Base-by-base conservation (phyloP, 352 stramenopile species). In the Globisporangium splendens region DNA sequence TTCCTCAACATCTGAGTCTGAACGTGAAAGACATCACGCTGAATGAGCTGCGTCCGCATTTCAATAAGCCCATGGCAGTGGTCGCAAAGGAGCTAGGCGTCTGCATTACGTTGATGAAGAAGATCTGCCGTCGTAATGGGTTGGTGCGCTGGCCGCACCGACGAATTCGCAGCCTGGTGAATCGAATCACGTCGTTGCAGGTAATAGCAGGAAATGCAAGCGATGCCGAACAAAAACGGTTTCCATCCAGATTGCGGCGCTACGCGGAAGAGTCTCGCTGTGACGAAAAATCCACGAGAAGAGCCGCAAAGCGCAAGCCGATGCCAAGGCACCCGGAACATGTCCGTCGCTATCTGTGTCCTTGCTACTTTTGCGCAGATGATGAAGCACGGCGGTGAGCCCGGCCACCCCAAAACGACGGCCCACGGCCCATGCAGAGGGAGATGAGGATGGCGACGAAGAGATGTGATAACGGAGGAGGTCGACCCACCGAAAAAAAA, bases 101-200 rank as follows among this genome's bases (percentile, higher is more conserved):
- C 22, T 93, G 84, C 54, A 91, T 93, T 65, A 93, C 84, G 47
- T 68, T 93, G 48, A 89, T 93, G 78, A 93, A 93, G 69, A 93
- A 93, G 51, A 93, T 93, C 51, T 93, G 84, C 51, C 81, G 84
- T 38, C 77, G 79, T 56, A 93, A 93, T 59, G 84, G 84, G 10
- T 76, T 93, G 48, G 65, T 81, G 46, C 84, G 84, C 10, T 93
- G 84, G 84, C 84, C 84, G n/a, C 84, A 93, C 53, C 76, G 84
- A 46, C 77, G 79, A 28, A 93, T 93, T 59, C 81, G 81, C 28
- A 90, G 79, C 47, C 78, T 93, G 33, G 80, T 91, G 46, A 93
- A 93, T 62, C 75, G 82, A 15, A 93, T 93, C 50, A 88, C 75
- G 41, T 88, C 79, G 52, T 62, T 91, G 6, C 79, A 93, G 56